phyloP scores from a whole-genome alignment of 495 filamentous ascomycete species.

The Penicillium steckii region DNA sequence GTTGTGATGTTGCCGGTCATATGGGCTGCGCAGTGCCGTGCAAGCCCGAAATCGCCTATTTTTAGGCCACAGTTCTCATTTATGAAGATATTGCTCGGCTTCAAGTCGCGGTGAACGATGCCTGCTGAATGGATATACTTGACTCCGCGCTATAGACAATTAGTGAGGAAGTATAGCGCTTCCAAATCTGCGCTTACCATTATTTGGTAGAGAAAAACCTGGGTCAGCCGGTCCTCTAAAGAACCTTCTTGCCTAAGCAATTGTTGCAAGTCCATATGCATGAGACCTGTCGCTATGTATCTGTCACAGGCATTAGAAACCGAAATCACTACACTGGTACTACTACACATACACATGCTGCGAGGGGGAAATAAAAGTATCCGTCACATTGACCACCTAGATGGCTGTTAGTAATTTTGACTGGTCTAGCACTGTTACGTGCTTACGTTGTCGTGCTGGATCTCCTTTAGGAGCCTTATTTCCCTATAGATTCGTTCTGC shows the following conservation, averaged over 20 bases:
- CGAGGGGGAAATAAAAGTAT: neutral
- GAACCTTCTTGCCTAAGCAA: neutral
- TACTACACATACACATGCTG: neutral
- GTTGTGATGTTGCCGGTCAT: neutral
- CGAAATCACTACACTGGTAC: neutral
- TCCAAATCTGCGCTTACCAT: slow-evolving; percentile 51
- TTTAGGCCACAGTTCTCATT: neutral
- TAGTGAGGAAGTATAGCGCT: neutral
- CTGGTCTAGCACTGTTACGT: neutral
- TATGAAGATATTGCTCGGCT: neutral
- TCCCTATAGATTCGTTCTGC: neutral
- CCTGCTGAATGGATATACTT: neutral
- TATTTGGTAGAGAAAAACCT: slow-evolving; percentile 94
- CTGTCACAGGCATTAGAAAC: neutral
- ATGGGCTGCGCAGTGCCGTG: neutral
- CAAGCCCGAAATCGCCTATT: neutral
- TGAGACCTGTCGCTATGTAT: neutral
- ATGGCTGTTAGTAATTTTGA: neutral
- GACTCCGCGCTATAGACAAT: neutral
- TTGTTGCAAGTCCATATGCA: neutral
- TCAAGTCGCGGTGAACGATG: neutral
- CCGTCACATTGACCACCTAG: neutral
- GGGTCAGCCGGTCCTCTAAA: slow-evolving; percentile 95
- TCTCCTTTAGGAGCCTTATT: neutral
- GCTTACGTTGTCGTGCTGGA: neutral